Evolutionary conservation across 768 basidiomycete genomes (phyloP).

Genomic region (Mycena maculata): DNA sequence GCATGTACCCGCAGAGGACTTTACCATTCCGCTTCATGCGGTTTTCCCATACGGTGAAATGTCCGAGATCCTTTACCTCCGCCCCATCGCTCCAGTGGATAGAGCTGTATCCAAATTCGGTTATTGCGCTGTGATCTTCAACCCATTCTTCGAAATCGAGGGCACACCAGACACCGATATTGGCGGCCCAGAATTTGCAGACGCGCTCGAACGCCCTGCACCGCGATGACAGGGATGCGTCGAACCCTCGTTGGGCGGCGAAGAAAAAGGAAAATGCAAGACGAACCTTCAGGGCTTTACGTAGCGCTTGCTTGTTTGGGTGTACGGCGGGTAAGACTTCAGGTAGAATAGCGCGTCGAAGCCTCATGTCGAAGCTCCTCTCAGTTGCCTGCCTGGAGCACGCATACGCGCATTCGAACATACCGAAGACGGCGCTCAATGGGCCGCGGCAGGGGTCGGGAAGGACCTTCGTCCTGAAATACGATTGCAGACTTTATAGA

Average conservation of each 20-base stretch:
- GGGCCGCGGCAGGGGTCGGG: conserved; percentile 66
- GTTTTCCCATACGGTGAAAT: conserved; percentile 75
- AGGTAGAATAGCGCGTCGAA: conserved; percentile 75
- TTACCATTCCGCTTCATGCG: conserved; percentile 64
- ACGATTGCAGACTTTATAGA: too few relatives aligned
- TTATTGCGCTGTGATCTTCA: conserved; percentile 73
- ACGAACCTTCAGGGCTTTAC: too few relatives aligned
- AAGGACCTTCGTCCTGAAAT: conserved; percentile 64
- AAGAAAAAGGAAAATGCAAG: too few relatives aligned
- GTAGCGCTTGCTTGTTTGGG: too few relatives aligned
- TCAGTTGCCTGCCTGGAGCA: background rate
- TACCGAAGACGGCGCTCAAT: conserved; percentile 74
- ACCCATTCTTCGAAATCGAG: conserved; percentile 91
- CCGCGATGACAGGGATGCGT: conserved; percentile 64
- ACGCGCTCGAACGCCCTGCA: conserved; percentile 76
- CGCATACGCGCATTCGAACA: conserved; percentile 13
- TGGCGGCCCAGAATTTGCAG: conserved; percentile 69
- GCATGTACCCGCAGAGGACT: conserved; percentile 21
- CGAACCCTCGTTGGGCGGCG: too few relatives aligned
- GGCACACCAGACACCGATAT: conserved; percentile 78
- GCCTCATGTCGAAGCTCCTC: conserved; percentile 49
- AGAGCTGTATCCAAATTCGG: conserved; percentile 83
- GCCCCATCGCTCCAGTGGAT: conserved; percentile 66
- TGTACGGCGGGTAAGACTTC: too few relatives aligned
- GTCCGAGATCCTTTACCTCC: conserved; percentile 61